Conservation (phyloP, 257 asterid genomes). For the Mentha longifolia region DNA sequence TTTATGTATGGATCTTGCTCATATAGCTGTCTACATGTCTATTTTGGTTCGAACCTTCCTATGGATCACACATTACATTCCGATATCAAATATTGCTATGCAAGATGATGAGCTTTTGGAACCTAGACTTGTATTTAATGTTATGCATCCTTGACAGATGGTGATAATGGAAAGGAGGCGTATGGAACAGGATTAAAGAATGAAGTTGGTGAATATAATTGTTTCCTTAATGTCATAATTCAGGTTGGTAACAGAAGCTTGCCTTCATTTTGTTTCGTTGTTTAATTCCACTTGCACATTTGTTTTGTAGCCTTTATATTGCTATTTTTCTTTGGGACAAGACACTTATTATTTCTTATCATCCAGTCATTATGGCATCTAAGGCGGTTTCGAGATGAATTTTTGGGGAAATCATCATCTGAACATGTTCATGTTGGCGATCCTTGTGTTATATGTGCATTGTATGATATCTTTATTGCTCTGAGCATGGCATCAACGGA, state of each 20-base stretch:
- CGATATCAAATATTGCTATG: conserved; percentile 34
- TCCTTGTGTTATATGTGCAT: conserved; percentile 94
- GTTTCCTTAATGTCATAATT: conserved; percentile 95
- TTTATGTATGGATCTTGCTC: conserved; percentile 4
- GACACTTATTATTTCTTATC: conserved; percentile 16
- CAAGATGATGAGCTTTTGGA: conserved; percentile 39
- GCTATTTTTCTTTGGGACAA: conserved; percentile 29
- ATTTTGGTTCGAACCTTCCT: conserved; percentile 48
- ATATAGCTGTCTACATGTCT: conserved; percentile 25
- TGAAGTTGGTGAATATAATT: conserved; percentile 94
- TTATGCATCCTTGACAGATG: conserved; percentile 42
- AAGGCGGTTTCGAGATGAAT: conserved; percentile 79
- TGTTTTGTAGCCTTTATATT: conserved; percentile 21
- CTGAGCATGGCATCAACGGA: conserved; percentile 62
- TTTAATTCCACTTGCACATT: conserved; percentile 17
- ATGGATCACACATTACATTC: conserved; percentile 48
- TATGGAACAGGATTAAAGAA: conserved; percentile 89
- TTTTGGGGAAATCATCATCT: conserved; percentile 69
- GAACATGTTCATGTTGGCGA: conserved; percentile 91
- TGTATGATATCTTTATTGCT: conserved; percentile 78
- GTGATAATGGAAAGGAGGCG: conserved; percentile 49
- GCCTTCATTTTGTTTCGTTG: conserved; percentile 21
- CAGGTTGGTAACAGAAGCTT: conserved; percentile 63
- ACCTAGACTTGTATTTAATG: conserved; percentile 38
- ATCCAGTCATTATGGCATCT: conserved; percentile 92